Percentiles rank a stretch among this genome's conserved stretches.
Conservation (phyloP, 805 yeast species). For the Candida glaebosa region DNA sequence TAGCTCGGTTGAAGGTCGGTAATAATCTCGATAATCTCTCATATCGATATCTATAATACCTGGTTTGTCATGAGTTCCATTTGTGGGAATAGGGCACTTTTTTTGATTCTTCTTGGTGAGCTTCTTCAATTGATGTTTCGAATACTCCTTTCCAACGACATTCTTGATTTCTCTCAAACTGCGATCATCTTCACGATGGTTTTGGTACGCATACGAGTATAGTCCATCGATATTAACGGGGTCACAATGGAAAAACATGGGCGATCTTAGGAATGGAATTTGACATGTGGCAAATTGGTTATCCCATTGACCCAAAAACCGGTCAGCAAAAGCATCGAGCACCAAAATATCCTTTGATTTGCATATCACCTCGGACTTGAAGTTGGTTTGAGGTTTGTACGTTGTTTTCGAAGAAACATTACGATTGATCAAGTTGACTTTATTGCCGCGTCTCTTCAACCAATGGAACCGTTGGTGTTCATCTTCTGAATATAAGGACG, state of each 20-base stretch:
- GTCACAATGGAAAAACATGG: slow-evolving; percentile 48
- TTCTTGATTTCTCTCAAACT: slow-evolving; percentile 40
- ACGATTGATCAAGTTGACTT: slow-evolving; percentile 21
- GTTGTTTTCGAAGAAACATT: slow-evolving; percentile 12
- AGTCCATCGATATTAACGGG: slow-evolving; percentile 43
- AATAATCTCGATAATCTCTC: slow-evolving; percentile 44
- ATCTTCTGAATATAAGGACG: slow-evolving; percentile 42
- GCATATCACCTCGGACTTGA: slow-evolving; percentile 7
- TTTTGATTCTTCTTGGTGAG: slow-evolving; percentile 15
- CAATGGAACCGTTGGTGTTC: slow-evolving; percentile 47
- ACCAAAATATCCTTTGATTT: slow-evolving; percentile 30
- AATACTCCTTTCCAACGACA: slow-evolving; percentile 43
- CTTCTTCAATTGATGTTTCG: slow-evolving; percentile 40
- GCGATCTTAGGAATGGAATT: slow-evolving; percentile 41
- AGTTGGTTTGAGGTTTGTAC: slow-evolving; percentile 9
- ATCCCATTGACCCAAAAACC: slow-evolving; percentile 43
- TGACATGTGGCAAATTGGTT: slow-evolving; percentile 39
- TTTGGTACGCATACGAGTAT: slow-evolving; percentile 35
- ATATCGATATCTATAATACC: slow-evolving; percentile 41
- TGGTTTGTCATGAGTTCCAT: slow-evolving; percentile 23
- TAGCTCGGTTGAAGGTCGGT: slow-evolving; percentile 38
- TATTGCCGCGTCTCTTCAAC: slow-evolving; percentile 31
- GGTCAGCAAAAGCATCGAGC: slow-evolving; percentile 30
- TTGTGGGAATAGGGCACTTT: slow-evolving; percentile 16
- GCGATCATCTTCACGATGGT: slow-evolving; percentile 21